These are phyloP conservation scores for Suillus plorans DNA, from an alignment of 768 basidiomycete genomes.

Conservation along the genomic window DNA sequence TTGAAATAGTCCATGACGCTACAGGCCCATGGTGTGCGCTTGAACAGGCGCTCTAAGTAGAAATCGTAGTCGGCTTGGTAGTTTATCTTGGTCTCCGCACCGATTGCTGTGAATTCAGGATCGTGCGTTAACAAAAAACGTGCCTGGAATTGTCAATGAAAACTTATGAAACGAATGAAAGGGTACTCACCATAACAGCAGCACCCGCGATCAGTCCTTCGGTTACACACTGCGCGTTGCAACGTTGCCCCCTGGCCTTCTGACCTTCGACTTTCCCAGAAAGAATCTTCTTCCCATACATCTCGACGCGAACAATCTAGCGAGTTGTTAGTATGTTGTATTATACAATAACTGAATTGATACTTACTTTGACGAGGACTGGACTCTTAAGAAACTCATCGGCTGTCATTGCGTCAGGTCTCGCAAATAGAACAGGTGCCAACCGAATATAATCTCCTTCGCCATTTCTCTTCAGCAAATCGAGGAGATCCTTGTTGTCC, in stretches of 20 bases:
- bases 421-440: background rate
- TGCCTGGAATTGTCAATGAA: background rate
- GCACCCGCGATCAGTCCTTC: no score
- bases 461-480: background rate
- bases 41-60: no score
- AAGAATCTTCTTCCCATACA: background rate
- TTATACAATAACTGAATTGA: no score
- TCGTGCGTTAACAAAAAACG: background rate
- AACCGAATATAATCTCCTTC: background rate
- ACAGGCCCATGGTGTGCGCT: no score
- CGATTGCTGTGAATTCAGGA: background rate
- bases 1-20: no score
- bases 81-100: no score
- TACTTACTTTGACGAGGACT: background rate
- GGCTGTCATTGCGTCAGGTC: background rate
- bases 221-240: no score
- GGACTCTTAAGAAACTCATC: slow-evolving; percentile 1
- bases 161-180: no score
- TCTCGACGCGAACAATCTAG: background rate
- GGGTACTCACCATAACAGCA: no score
- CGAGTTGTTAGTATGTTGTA: background rate
- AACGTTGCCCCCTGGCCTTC: background rate
- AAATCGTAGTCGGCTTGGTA: no score
- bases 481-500: background rate
- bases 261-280: background rate